These are phyloP conservation scores for Bipolaris oryzae DNA, from an alignment of 2,329 filamentous ascomycete genomes.

Conservation along the genomic window DNA sequence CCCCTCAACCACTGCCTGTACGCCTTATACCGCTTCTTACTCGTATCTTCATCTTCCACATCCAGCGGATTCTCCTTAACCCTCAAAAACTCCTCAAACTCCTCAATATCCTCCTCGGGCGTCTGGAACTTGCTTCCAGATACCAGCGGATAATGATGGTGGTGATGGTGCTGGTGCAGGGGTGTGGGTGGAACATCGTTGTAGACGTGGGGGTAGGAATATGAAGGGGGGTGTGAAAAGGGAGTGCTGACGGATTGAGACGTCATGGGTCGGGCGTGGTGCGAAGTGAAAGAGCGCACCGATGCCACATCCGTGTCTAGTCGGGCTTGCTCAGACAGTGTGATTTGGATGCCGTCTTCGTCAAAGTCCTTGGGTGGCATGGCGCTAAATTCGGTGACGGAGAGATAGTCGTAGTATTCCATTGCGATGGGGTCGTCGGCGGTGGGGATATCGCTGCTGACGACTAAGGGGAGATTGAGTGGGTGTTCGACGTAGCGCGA, in stretches of 20 bases:
- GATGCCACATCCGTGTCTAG: slow-evolving; percentile 35
- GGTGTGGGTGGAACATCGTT: slow-evolving; percentile 7
- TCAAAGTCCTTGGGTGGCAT: slow-evolving; percentile 27
- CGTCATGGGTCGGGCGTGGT: slow-evolving; percentile 33
- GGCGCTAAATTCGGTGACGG: slow-evolving; percentile 52
- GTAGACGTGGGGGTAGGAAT: slow-evolving; percentile 29
- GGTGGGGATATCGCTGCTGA: slow-evolving; percentile 68
- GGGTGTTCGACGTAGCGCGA: slow-evolving; percentile 86
- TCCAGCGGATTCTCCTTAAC: slow-evolving; percentile 84
- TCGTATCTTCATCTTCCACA: slow-evolving; percentile 82
- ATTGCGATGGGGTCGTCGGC: slow-evolving; percentile 56
- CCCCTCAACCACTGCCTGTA: slow-evolving; percentile 94
- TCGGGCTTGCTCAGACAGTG: slow-evolving; percentile 21
- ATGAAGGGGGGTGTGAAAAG: slow-evolving; percentile 41
- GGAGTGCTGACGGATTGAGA: slow-evolving; percentile 38
- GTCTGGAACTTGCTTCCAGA: slow-evolving; percentile 51
- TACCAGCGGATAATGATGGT: slow-evolving; percentile 14
- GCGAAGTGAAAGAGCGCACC: slow-evolving; percentile 26
- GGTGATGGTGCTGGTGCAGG: slow-evolving; percentile 4
- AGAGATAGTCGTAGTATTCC: slow-evolving; percentile 83
- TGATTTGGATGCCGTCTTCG: slow-evolving; percentile 22
- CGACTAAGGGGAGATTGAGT: slow-evolving; percentile 82
- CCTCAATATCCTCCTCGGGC: slow-evolving; percentile 69
- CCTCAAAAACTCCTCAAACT: slow-evolving; percentile 78
- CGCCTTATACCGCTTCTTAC: slow-evolving; percentile 95